A percentile compares a stretch with the other conserved stretches of the same genome.
Conservation (phyloP, 176 grass and related monocot species). For the Oryza coarctata region DNA sequence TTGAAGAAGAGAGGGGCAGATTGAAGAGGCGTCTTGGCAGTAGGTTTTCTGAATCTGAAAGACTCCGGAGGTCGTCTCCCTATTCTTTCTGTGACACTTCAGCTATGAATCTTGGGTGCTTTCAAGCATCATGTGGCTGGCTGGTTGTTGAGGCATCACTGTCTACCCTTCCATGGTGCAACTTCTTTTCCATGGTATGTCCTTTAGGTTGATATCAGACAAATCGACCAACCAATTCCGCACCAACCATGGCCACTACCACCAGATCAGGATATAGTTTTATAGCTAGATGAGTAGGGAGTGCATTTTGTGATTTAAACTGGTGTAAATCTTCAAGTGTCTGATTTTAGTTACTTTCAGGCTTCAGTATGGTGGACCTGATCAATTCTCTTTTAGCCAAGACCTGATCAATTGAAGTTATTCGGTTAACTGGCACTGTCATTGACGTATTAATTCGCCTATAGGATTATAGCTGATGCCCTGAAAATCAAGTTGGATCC, state of each 20-base stretch:
- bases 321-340: neutral
- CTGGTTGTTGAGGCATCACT: conserved; percentile 55
- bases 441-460: neutral
- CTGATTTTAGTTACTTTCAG: neutral
- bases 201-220: conserved; percentile 31
- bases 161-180: conserved; percentile 39
- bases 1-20: neutral
- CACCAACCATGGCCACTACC: conserved; percentile 26
- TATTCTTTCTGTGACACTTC: conserved; percentile 14
- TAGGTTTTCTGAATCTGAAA: neutral
- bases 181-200: conserved; percentile 17
- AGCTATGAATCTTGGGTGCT: conserved; percentile 32
- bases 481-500: neutral
- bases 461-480: neutral
- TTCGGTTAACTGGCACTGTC: neutral
- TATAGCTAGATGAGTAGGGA: neutral
- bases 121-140: conserved; percentile 34
- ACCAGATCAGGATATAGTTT: neutral
- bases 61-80: conserved; percentile 10
- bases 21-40: neutral
- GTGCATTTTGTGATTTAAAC: neutral
- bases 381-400: neutral
- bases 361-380: conserved; percentile 7
- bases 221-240: conserved; percentile 24
- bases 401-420: neutral